Base-by-base conservation (phyloP, 2,329 filamentous ascomycete species). In the Mollisia scopiformis region DNA sequence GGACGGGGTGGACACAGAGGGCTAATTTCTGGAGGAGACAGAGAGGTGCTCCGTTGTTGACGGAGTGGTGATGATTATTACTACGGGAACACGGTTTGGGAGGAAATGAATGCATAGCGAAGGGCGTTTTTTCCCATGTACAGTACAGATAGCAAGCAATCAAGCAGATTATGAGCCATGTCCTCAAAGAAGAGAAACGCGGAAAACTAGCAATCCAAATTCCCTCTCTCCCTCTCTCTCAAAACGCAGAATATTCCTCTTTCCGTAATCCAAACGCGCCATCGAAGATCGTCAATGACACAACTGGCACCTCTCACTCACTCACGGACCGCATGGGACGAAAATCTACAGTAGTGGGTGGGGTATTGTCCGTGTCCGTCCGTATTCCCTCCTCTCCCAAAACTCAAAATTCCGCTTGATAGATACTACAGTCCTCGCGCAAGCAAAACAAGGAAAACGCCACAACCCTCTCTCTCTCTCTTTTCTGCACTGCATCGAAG, bases 1-100 rank as follows among this genome's bases (percentile, higher is more conserved):
- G 75, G 4, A 57, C 62, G 13, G 72, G 74, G 51, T 78, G 76
- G 75, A 72, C 73, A 16, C 69, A 74, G 43, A 69, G 77, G 46
- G 75, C 76, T 7, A 79, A 78, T 56, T 76, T 76, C 57, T 79
- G 77, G 77, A 67, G 77, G 54, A 62, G 70, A 43, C 76, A 78
- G 59, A 68, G 77, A 61, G 74, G 75, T 31, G 73, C 69, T 16
- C 68, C 72, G 31, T 58, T 72, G 8, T 65, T 77, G 47, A 70
- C 73, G 10, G 74, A 73, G n/a, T 76, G 73, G 69, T 72, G 50
- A 63, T 46, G 33, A 52, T 27, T 28, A 62, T 39, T 39, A 52
- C 25, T 28, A 21, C 27, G 6, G 13, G 28, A 28, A 33, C 28
- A 39, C 30, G 27, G 28, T 52, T 54, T 47, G 41, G 49, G 25